A percentile compares a stretch with the other conserved stretches of the same genome.
Conservation (phyloP, 2,329 filamentous ascomycete genomes). For the Triangularia setosa region DNA sequence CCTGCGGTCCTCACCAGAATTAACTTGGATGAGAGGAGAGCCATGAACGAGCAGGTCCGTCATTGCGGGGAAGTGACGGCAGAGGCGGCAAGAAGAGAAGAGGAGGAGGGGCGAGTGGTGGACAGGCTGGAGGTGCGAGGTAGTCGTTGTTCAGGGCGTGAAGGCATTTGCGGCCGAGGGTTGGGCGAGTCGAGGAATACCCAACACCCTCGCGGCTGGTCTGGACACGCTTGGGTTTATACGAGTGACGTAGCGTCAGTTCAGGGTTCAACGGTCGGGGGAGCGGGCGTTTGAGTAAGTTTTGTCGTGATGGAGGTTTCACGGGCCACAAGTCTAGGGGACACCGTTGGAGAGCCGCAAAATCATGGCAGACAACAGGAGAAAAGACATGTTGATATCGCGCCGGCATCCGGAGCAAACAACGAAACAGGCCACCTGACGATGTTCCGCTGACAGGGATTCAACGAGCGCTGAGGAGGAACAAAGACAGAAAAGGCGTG, state of each 20-base stretch:
- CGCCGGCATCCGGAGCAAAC: background rate
- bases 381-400: background rate
- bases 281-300: background rate
- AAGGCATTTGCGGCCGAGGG: background rate
- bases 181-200: background rate
- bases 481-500: slow-evolving; percentile 3
- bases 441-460: slow-evolving; percentile 1
- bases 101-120: background rate
- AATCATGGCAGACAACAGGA: background rate
- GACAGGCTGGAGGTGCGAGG: background rate
- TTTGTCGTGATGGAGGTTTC: background rate
- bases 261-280: background rate
- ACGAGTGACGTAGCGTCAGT: background rate
- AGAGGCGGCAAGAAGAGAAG: background rate
- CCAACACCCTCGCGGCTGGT: background rate
- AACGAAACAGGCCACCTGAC: background rate
- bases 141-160: background rate
- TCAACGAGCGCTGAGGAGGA: background rate
- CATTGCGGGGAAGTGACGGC: slow-evolving; percentile 15
- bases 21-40: slow-evolving; percentile 12
- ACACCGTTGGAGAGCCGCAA: background rate
- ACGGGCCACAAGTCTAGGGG: background rate
- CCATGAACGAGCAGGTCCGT: slow-evolving; percentile 22
- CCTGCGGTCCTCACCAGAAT: slow-evolving; percentile 5
- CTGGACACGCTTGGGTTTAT: background rate